Percentiles rank a stretch among this genome's conserved stretches.
These are phyloP conservation scores for Boletus subcaerulescens DNA, from an alignment of 768 basidiomycete genomes.

Conservation along the genomic window DNA sequence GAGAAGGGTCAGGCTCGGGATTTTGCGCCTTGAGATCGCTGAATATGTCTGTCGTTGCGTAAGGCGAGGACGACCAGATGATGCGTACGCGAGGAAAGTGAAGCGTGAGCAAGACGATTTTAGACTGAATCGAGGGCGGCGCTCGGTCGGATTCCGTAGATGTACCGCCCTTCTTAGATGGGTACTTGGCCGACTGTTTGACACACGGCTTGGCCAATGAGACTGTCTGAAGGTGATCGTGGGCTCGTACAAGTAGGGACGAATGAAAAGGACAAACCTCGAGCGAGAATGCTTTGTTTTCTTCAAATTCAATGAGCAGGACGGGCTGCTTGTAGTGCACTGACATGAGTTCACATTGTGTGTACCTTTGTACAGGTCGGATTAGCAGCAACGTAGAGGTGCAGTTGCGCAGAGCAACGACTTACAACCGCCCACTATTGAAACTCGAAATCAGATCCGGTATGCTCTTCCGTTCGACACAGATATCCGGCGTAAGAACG, in stretches of 20 bases:
- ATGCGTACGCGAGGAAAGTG: constrained; percentile 90
- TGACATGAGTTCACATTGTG: constrained; percentile 97
- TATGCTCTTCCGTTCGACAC: constrained; percentile 93
- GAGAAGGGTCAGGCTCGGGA: constrained; percentile 74
- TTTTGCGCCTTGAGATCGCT: constrained; percentile 81
- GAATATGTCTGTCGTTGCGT: constrained; percentile 89
- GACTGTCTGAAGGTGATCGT: constrained; percentile 43
- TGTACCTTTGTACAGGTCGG: constrained; percentile 57
- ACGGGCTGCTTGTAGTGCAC: constrained; percentile 93
- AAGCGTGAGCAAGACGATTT: constrained; percentile 85
- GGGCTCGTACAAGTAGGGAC: background rate
- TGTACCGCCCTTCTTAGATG: constrained; percentile 43
- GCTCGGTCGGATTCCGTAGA: constrained; percentile 31
- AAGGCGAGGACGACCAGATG: constrained; percentile 97
- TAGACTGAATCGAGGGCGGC: constrained; percentile 74
- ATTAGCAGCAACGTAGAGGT: background rate
- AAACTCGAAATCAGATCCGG: constrained; percentile 92
- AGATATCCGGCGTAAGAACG: constrained; percentile 91
- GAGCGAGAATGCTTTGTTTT: constrained; percentile 91
- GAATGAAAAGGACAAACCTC: constrained; percentile 50
- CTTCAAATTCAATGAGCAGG: constrained; percentile 94
- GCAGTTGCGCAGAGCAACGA: constrained; percentile 11
- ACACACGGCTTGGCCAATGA: constrained; percentile 62
- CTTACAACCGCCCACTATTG: constrained; percentile 89
- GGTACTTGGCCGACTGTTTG: constrained; percentile 56